phyloP scores from a whole-genome alignment of 108 stramenopile genomes.

The Thalassiosira profunda region DNA sequence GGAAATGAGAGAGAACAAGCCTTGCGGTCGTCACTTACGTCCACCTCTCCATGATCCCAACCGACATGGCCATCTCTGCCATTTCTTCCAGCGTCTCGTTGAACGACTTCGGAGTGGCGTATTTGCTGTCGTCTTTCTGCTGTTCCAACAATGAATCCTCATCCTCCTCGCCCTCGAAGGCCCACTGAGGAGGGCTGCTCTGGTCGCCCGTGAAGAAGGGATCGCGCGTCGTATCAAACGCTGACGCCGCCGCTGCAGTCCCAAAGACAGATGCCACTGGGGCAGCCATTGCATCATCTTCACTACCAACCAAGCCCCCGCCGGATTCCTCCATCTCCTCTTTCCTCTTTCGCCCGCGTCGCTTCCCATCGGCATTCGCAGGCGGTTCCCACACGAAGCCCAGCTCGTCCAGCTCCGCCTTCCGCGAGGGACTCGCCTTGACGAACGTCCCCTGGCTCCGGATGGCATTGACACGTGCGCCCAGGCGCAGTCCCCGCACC shows the following conservation, averaged over 20 bases:
- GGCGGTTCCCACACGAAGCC: slow-evolving; percentile 89
- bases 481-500: slow-evolving; percentile 81
- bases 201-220: slow-evolving; percentile 49
- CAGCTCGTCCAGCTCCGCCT: slow-evolving; percentile 68
- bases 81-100: slow-evolving; percentile 67
- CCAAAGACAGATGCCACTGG: slow-evolving; percentile 31
- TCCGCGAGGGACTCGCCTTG: slow-evolving; percentile 69
- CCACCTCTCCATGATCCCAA: slow-evolving; percentile 72
- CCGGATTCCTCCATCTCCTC: slow-evolving; percentile 50
- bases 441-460: slow-evolving; percentile 91
- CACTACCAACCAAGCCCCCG: too few relatives aligned
- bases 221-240: slow-evolving; percentile 21
- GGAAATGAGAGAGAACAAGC: neutral
- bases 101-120: slow-evolving; percentile 45
- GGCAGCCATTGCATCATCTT: slow-evolving; percentile 17
- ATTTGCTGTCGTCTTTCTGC: slow-evolving; percentile 53
- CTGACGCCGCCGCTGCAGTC: slow-evolving; percentile 15
- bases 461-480: slow-evolving; percentile 91
- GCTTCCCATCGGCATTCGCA: slow-evolving; percentile 53
- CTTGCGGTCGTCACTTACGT: too few relatives aligned
- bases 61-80: slow-evolving; percentile 60
- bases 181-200: slow-evolving; percentile 71
- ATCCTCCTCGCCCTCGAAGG: slow-evolving; percentile 57
- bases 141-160: slow-evolving; percentile 41
- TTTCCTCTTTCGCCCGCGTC: slow-evolving; percentile 66